Base-by-base conservation (phyloP, 345 rosid genomes). In the Eucalyptus camaldulensis region DNA sequence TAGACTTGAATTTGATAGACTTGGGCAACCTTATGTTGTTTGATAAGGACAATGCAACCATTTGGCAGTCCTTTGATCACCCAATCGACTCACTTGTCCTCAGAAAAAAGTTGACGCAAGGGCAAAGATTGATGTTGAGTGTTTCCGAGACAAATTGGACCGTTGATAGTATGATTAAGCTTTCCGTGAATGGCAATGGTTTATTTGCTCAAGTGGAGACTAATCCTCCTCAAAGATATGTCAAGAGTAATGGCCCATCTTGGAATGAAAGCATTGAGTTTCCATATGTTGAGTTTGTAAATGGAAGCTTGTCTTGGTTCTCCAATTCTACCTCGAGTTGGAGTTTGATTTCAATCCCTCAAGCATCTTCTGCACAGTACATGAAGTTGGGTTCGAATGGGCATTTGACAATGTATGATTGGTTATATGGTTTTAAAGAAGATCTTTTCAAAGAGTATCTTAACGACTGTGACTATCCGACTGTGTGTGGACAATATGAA, bases 61-160 rank as follows among this genome's bases (percentile, higher is more conserved):
- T 89, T 54, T 92, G 91, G 93, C 90, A 92, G n/a, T 87, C 91
- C 31, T 90, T 88, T 56, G 85, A 88, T 67, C 49, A 88, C 19
- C 90, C 93, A 10, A 91, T 89, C 27, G 81, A 90, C 51, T 45
- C 87, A 19, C 86, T 91, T 60, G 72, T 90, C 37, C 43, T 47
- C 8, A 89, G 89, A 5, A 91, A 90, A 40, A 81, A 58, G 83
- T 51, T 91, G 22, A 40, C 24, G 51, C 21, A 27, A n/a, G 90
- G 88, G 45, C 87, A 87, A 81, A 86, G 44, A 76, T 86, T 93
- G 37, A 67, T 72, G 24, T 62, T 90, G 29, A 90, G 88, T 45
- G 50, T 43, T 83, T 89, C 89, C 47, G 14, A 37, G 19, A 62
- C 67, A 51, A 33, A 89, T 85, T 86, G 62, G 88, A 40, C 89